Base-by-base conservation (phyloP, 495 filamentous ascomycete species). In the Darksidea phi region DNA sequence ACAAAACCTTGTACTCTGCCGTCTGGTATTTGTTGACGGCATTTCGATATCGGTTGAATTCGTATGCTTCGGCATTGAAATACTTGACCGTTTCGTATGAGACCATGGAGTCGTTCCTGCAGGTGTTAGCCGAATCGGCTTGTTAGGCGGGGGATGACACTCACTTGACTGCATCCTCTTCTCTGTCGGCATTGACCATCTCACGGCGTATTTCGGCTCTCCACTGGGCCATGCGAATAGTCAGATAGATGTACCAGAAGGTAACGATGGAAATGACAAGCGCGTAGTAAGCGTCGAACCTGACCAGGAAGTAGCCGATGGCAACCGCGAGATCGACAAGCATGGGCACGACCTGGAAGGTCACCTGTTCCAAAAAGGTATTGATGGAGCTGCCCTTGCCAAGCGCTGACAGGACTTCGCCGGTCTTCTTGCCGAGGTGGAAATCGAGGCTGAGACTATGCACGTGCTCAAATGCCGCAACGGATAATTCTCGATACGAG, bases 51-150 rank as follows among this genome's bases (percentile, higher is more conserved):
- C 95, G 86, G 37, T 85, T 82, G 72, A 96, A 97, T 68, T 98
- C 94, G 72, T 92, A 96, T 6, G 84, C 79, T 71, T 98, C 94
- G 1, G 94, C 93, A 69, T 97, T 97, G 80, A 98, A 98, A 70
- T 97, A 97, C 72, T 98, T 97, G 68, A 98, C 94, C 23, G 94
- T 97, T 73, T 98, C 94, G 71, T 97, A 98, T 11, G 91, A 94
- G 36, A 91, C 86, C 82, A 98, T 95, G 0, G 94, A 97, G 70
- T 98, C 95, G 66, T 97, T 97, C 77, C 83, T 86, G 53, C 1
- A 48, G 6, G 48, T 28, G 43, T 67, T 62, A 68, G 54, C 41
- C 6, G 41, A 15, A 6, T 43, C 26, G 20, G 32, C 15, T 20
- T 18, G 11, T 12, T 24, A 18, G 38, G 32, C 12, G 0, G 11